Conservation (phyloP, 2,329 filamentous ascomycete genomes). For the Samsoniella hepiali region DNA sequence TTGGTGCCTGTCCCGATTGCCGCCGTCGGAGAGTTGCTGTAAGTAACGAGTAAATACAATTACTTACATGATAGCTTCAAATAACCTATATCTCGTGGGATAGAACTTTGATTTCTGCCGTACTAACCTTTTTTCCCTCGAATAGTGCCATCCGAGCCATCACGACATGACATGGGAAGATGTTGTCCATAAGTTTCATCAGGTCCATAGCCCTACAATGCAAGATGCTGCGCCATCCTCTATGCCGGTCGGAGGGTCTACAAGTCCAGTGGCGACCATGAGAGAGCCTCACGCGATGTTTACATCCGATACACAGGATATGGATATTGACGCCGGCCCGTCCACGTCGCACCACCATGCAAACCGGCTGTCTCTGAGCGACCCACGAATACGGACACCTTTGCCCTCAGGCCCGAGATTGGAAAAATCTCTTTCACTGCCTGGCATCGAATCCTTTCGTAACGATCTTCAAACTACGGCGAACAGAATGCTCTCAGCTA, state of each 20-base stretch:
- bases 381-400: slow-evolving; percentile 53
- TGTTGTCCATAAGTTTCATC: slow-evolving; percentile 51
- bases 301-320: slow-evolving; percentile 48
- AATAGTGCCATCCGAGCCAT: slow-evolving; percentile 56
- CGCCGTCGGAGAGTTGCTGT: slow-evolving; percentile 56
- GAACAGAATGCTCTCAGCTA: slow-evolving; percentile 47
- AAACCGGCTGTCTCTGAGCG: slow-evolving; percentile 41
- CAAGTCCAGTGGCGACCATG: slow-evolving; percentile 44
- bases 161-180: slow-evolving; percentile 62
- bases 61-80: background rate
- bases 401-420: slow-evolving; percentile 54
- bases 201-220: slow-evolving; percentile 49
- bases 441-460: slow-evolving; percentile 49
- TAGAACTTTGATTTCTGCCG: slow-evolving; percentile 5
- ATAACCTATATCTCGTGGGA: background rate
- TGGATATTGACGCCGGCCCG: slow-evolving; percentile 50
- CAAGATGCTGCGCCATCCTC: slow-evolving; percentile 46
- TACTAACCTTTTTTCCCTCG: slow-evolving; percentile 8
- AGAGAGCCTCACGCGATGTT: slow-evolving; percentile 38
- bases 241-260: slow-evolving; percentile 39
- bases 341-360: slow-evolving; percentile 33
- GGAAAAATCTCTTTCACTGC: slow-evolving; percentile 48
- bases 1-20: slow-evolving; percentile 56
- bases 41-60: slow-evolving; percentile 33
- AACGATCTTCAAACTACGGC: slow-evolving; percentile 51